phyloP scores from a whole-genome alignment of 2,329 filamentous ascomycete genomes.

The Juglanconis juglandina region DNA sequence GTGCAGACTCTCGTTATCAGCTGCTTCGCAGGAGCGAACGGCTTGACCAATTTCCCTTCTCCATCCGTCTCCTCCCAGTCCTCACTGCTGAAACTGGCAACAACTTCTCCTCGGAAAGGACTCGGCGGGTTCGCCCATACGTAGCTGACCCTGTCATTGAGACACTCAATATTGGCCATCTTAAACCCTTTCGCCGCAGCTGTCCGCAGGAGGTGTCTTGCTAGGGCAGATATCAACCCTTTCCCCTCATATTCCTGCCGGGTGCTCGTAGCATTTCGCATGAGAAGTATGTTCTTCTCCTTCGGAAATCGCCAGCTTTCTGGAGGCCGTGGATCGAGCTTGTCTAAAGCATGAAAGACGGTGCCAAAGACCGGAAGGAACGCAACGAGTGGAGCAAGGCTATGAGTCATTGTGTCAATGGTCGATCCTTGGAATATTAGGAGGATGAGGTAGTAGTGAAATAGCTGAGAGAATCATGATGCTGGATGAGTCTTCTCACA shows the following conservation, averaged over 20 bases:
- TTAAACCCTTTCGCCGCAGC: conserved; percentile 22
- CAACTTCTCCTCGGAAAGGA: conserved; percentile 21
- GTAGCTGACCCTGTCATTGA: conserved; percentile 22
- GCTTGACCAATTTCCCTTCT: neutral
- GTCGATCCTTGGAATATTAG: neutral
- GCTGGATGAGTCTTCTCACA: neutral
- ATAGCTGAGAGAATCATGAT: too few species aligned
- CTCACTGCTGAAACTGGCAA: neutral
- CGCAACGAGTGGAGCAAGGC: neutral
- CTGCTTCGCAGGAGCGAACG: neutral
- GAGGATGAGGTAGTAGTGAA: neutral
- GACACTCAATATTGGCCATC: conserved; percentile 26
- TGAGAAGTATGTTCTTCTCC: conserved; percentile 23
- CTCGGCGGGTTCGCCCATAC: conserved; percentile 26
- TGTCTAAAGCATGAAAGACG: conserved; percentile 18
- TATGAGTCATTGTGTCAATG: neutral
- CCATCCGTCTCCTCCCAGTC: conserved; percentile 5
- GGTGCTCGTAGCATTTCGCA: conserved; percentile 27
- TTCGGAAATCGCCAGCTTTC: conserved; percentile 20
- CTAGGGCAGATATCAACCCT: conserved; percentile 24
- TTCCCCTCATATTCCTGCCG: conserved; percentile 25
- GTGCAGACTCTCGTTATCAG: conserved; percentile 5
- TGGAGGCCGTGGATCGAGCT: conserved; percentile 24
- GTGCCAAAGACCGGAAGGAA: neutral
- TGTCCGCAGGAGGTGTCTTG: conserved; percentile 24